A percentile compares a stretch with the other conserved stretches of the same genome.
Conservation (phyloP, 176 grass and related monocot species). For the Elymus sibiricus region DNA sequence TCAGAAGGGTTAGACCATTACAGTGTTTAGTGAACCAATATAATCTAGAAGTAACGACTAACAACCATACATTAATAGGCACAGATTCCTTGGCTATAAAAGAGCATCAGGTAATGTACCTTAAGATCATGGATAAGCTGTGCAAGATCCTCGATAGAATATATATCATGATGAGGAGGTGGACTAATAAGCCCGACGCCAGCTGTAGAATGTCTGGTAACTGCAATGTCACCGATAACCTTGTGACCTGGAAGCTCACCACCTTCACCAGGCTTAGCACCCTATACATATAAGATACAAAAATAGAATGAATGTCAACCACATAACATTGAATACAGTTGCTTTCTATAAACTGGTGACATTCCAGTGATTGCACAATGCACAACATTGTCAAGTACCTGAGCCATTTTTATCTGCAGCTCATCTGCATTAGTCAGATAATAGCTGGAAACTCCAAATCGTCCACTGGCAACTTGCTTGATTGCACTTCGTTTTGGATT, state of each 20-base stretch:
- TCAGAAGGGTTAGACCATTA: neutral
- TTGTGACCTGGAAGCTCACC: constrained; percentile 98
- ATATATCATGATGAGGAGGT: constrained; percentile 97
- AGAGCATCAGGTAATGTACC: constrained; percentile 44
- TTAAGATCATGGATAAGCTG: constrained; percentile 98
- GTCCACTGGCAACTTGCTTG: constrained; percentile 97
- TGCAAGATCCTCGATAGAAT: constrained; percentile 98
- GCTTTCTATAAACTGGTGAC: constrained; percentile 17
- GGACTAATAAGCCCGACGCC: constrained; percentile 98
- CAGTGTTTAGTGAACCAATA: neutral
- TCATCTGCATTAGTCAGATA: constrained; percentile 98
- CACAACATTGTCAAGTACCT: constrained; percentile 52
- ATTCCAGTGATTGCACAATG: constrained; percentile 9
- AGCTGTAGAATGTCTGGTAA: constrained; percentile 93
- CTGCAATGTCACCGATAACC: constrained; percentile 95
- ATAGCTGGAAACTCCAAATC: constrained; percentile 97
- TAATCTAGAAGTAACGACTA: neutral
- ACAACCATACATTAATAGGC: neutral
- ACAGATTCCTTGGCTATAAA: constrained; percentile 10
- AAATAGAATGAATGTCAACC: constrained; percentile 14
- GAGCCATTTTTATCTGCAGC: constrained; percentile 99
- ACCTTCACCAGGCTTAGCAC: constrained; percentile 97
- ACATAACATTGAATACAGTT: neutral
- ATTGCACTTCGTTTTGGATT: constrained; percentile 98
- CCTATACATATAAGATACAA: constrained; percentile 51